Base-by-base conservation (phyloP, 1,139 yeast species). In the Pichia inconspicua region DNA sequence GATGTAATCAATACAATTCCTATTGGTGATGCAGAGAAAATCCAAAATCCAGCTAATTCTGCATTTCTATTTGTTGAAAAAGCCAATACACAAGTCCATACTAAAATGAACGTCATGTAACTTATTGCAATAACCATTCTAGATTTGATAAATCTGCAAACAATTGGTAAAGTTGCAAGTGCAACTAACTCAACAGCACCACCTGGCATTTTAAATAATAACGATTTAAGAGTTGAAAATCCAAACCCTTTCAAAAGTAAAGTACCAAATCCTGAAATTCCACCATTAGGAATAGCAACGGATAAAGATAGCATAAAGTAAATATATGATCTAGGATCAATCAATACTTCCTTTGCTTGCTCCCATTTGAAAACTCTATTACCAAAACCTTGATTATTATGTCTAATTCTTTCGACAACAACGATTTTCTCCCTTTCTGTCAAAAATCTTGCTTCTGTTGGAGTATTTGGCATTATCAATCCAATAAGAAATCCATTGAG, bases 241-340 rank as follows among this genome's bases (percentile, higher is more conserved):
- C 78, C 79, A 47, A 78, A 68, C 42, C 73, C 70, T 42, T 66
- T 69, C 27, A 78, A 64, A 40, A 78, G 66, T 35, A 78, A 73
- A 12, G 73, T 67, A 27, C 78, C 75, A 54, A 72, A 74, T 17
- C 72, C 70, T 41, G 72, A 49, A 39, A 53, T 48, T 31, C 54
- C 57, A 45, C 58, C 59, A 14, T 55, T 53, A 12, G 60, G 60
- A 30, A 57, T 53, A n/a, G 53, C 51, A 47, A 53, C 65, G 57
- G 69, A 59, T 54, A 71, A 46, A 55, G 72, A 57, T 64, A 68
- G 60, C 14, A 70, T 50, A 45, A 66, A 61, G 27, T 66, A 61
- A 25, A 66, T 48, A 53, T 64, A 65, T 3, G 67, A 54, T 48
- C 65, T 66, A 31, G 55, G 44, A 48, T 67, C 71, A 15, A 56